These are phyloP conservation scores for Biscogniauxia marginata DNA, from an alignment of 2,329 filamentous ascomycete species.

Conservation along the genomic window DNA sequence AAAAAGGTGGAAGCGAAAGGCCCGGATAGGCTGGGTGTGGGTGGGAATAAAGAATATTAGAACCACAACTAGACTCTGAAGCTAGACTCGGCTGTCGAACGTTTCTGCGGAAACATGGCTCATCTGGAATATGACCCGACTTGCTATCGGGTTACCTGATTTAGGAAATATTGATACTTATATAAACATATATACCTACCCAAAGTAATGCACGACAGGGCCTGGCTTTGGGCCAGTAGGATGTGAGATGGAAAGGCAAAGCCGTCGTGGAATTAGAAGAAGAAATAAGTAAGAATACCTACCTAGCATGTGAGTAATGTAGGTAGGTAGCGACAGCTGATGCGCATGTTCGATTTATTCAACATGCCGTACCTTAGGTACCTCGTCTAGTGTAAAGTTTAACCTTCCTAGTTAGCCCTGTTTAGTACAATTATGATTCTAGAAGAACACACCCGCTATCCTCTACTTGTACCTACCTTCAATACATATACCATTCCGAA, in stretches of 20 bases:
- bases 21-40: constrained; percentile 1
- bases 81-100: neutral
- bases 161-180: neutral
- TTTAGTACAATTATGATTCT: no score
- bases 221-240: no score
- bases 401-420: no score
- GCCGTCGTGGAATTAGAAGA: neutral
- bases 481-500: no score
- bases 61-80: neutral
- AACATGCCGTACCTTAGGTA: neutral
- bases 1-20: constrained; percentile 1
- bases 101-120: neutral
- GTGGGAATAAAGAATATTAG: neutral
- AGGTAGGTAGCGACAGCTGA: neutral
- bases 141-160: neutral
- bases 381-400: no score
- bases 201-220: no score
- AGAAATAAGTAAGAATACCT: neutral
- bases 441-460: no score
- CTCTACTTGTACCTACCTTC: no score
- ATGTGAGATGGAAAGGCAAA: neutral
- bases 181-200: no score
- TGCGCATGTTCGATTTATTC: neutral
- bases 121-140: neutral
- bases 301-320: no score